These are phyloP conservation scores for Hortiboletus flavorubellus DNA, from an alignment of 768 basidiomycete genomes.

Conservation along the genomic window DNA sequence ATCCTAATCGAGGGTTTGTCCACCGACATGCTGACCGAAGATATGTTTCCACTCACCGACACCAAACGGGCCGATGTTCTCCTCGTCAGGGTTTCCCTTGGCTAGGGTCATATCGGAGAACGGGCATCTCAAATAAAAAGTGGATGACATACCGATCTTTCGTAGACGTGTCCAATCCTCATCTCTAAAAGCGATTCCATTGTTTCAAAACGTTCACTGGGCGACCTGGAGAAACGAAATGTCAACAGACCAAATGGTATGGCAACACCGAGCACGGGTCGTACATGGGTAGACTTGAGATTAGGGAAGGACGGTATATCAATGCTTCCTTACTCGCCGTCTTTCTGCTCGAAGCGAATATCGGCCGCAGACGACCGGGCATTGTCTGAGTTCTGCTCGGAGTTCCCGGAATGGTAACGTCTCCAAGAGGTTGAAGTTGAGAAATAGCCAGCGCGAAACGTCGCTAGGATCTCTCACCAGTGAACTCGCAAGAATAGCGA, in stretches of 20 bases:
- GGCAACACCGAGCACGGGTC: constrained; percentile 14
- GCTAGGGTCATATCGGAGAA: neutral
- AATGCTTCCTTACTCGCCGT: neutral
- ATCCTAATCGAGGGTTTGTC: constrained; percentile 37
- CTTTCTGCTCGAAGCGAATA: constrained; percentile 60
- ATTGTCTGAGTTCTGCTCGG: constrained; percentile 92
- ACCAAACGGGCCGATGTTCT: constrained; percentile 27
- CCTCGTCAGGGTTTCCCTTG: constrained; percentile 25
- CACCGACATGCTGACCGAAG: neutral
- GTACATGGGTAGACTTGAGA: constrained; percentile 58
- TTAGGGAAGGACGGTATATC: constrained; percentile 45
- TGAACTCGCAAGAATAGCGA: constrained; percentile 93
- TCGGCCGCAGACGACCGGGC: constrained; percentile 73
- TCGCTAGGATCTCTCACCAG: constrained; percentile 37
- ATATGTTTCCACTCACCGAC: constrained; percentile 13
- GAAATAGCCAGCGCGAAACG: neutral
- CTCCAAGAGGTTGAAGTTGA: neutral
- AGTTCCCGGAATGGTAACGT: constrained; percentile 70
- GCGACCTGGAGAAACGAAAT: constrained; percentile 46
- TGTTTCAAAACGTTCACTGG: constrained; percentile 85
- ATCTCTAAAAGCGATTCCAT: constrained; percentile 74
- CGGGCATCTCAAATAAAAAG: no score
- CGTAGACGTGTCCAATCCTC: constrained; percentile 1
- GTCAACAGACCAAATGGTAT: neutral
- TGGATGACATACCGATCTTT: constrained; percentile 24